Base-by-base conservation (phyloP, 2,329 filamentous ascomycete species). In the Alternaria triticimaculans region DNA sequence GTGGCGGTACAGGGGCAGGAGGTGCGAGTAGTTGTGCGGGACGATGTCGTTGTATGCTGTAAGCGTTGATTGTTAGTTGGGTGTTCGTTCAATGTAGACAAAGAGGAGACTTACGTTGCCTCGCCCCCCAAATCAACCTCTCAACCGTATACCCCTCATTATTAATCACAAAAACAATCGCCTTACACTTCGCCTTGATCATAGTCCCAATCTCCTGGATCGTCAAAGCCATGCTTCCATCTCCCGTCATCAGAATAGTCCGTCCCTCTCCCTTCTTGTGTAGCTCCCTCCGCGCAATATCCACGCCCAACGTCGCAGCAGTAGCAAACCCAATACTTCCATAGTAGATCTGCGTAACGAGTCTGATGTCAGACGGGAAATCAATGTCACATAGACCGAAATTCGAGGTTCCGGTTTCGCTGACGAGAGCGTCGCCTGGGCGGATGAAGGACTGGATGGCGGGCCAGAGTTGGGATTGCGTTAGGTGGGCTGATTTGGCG, bases 161-260 rank as follows among this genome's bases (percentile, higher is more conserved):
- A 63, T 84, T 83, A 23, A 84, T 77, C 7, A 85, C 71, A 62
- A 84, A 78, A 7, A 84, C 73, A 6, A 83, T 67, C 2, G 75
- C 71, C 8, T 75, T 75, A 18, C 79, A 68, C 8, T 77, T 68
- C 2, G 77, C 69, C 55, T 76, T 76, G 68, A 91, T 87, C 69
- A 91, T 90, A 2, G 87, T 89, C 11, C 86, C 85, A 4, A 92
- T 80, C 66, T 90, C 89, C 72, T 92, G 89, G 0, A 85, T 88
- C 0, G 89, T 91, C 80, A 91, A 86, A 66, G 90, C 86, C 62
- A 91, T 84, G 65, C 87, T 89, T 4, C 89, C 89, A 56, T 90
- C 88, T 6, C 88, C 88, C 33, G 88, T 88, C 64, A 88, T 82
- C 2, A 90, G 77, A 10, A 89, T 82, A 0, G 87, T 86, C 58